phyloP scores from a whole-genome alignment of 495 filamentous ascomycete genomes.

The Staphylotrichum tortipilum region DNA sequence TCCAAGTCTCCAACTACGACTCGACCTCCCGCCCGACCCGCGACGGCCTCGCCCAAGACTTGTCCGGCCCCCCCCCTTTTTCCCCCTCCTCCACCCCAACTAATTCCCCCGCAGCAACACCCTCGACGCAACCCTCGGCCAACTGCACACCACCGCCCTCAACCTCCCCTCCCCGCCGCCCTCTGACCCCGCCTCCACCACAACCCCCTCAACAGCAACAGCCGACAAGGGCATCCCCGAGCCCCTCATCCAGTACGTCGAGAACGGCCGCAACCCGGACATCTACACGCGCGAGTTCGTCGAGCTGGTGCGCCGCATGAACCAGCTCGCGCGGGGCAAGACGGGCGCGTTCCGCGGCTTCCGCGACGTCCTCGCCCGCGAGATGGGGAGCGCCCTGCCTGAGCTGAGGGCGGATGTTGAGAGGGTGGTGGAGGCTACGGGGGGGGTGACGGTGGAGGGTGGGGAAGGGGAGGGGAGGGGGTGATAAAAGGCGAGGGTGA shows the following conservation, averaged over 20 bases:
- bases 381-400: constrained; percentile 71
- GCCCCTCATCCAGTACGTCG: constrained; percentile 91
- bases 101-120: constrained; percentile 10
- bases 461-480: constrained; percentile 57
- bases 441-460: constrained; percentile 35
- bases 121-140: constrained; percentile 18
- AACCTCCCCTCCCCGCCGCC: too few species aligned
- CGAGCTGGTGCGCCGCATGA: constrained; percentile 73
- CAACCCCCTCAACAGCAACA: constrained; percentile 31
- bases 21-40: constrained; percentile 49
- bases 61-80: constrained; percentile 15
- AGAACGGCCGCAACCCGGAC: constrained; percentile 87
- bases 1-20: constrained; percentile 65
- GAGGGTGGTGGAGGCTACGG: constrained; percentile 45
- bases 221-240: constrained; percentile 52
- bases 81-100: neutral
- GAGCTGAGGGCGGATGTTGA: constrained; percentile 65
- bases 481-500: constrained; percentile 18
- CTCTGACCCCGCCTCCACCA: constrained; percentile 16
- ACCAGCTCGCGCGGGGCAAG: constrained; percentile 81
- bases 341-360: constrained; percentile 70
- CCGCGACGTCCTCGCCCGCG: constrained; percentile 68
- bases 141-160: constrained; percentile 41
- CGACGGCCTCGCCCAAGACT: constrained; percentile 36
- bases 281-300: constrained; percentile 98